These are phyloP conservation scores for Darksidea phi DNA, from an alignment of 495 filamentous ascomycete genomes.

Conservation along the genomic window DNA sequence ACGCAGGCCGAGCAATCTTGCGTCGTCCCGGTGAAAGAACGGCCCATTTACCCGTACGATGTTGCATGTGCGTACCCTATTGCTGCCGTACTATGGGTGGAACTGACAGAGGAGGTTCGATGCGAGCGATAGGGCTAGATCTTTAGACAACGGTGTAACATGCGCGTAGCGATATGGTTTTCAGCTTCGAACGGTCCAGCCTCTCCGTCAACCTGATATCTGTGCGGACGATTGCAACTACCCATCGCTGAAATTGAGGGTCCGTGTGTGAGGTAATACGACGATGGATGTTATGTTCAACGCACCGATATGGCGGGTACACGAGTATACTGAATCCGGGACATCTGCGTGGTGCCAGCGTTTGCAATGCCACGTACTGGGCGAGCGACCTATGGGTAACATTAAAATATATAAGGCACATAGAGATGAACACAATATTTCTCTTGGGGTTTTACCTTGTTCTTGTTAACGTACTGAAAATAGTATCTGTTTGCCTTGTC, in stretches of 20 bases:
- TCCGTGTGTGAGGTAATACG: constrained; percentile 6
- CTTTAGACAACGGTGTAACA: constrained; percentile 17
- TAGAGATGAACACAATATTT: no score
- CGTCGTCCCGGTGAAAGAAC: constrained; percentile 9
- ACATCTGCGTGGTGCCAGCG: constrained; percentile 18
- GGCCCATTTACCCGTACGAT: background rate
- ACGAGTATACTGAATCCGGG: constrained; percentile 32
- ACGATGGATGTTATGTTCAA: constrained; percentile 23
- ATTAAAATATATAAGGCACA: no score
- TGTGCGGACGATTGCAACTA: no score
- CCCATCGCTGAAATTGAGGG: no score
- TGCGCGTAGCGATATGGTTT: background rate
- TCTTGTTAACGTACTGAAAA: no score
- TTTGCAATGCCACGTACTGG: constrained; percentile 21
- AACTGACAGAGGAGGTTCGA: no score
- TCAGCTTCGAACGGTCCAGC: no score
- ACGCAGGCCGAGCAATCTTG: background rate
- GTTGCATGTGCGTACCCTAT: no score
- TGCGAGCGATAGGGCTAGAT: constrained; percentile 24
- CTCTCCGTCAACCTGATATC: no score
- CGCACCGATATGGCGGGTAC: constrained; percentile 19
- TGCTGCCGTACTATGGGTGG: constrained; percentile 11
- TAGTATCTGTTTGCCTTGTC: no score
- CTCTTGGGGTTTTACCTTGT: no score
- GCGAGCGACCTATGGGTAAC: constrained; percentile 2